These are phyloP conservation scores for Phycomyces nitens DNA, from an alignment of 192 early-diverging fungal species.

Conservation along the genomic window DNA sequence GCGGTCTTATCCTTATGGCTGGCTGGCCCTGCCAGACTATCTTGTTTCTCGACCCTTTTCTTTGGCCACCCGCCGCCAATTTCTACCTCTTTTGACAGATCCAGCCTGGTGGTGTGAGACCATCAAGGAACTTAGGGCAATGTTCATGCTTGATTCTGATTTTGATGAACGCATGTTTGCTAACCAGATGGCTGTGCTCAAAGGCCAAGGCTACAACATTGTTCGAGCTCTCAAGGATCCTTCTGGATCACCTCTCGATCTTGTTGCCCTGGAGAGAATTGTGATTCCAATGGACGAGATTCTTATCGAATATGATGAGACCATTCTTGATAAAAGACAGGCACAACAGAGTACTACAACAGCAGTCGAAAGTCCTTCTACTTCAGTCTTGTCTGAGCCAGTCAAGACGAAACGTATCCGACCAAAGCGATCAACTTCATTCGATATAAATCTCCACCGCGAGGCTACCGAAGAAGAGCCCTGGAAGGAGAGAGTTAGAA, in stretches of 20 bases:
- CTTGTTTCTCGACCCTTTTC: conserved; percentile 65
- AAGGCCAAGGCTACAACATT: conserved; percentile 86
- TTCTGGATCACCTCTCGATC: conserved; percentile 51
- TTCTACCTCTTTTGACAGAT: conserved; percentile 65
- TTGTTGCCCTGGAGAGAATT: conserved; percentile 41
- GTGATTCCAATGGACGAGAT: conserved; percentile 53
- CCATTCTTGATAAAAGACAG: neutral
- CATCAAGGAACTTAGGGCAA: conserved; percentile 55
- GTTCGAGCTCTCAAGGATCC: conserved; percentile 62
- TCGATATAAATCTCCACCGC: conserved; percentile 1
- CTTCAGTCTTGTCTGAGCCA: neutral
- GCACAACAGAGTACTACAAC: neutral
- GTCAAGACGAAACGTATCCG: conserved; percentile 10
- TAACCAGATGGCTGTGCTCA: conserved; percentile 76
- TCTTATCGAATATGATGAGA: conserved; percentile 30
- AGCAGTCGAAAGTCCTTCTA: neutral
- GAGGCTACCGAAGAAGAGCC: neutral
- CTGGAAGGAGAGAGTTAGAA: conserved; percentile 12
- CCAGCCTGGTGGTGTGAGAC: conserved; percentile 80
- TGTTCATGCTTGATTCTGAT: conserved; percentile 72
- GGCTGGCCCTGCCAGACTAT: conserved; percentile 68
- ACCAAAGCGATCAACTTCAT: conserved; percentile 24
- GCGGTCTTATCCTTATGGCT: conserved; percentile 90
- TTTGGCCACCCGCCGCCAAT: conserved; percentile 57
- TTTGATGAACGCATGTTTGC: conserved; percentile 81